These are phyloP conservation scores for Trichophyton simii DNA, from an alignment of 2,329 filamentous ascomycete genomes.

Conservation along the genomic window DNA sequence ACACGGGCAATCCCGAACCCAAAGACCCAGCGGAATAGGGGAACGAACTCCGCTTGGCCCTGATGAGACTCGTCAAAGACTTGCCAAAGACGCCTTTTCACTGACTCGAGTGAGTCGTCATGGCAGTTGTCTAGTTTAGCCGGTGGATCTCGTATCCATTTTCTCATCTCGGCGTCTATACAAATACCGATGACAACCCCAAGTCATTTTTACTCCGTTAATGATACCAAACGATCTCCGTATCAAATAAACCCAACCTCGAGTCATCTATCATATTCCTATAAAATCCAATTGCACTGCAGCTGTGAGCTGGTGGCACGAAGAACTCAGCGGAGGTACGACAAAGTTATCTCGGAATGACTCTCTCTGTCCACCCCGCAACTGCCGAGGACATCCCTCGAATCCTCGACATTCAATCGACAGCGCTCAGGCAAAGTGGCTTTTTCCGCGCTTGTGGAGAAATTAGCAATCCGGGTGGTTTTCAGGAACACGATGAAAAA, in stretches of 20 bases:
- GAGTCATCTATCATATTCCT: neutral
- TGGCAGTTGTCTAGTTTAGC: neutral
- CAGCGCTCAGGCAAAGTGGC: conserved; percentile 3
- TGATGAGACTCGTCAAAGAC: neutral
- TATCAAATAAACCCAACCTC: neutral
- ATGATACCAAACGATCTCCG: neutral
- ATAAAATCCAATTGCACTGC: neutral
- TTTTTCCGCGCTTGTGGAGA: conserved; percentile 10
- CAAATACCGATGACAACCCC: neutral
- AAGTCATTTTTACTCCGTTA: neutral
- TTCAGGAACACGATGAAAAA: neutral
- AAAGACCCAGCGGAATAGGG: neutral
- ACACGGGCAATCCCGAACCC: too few species aligned
- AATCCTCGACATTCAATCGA: conserved; percentile 8
- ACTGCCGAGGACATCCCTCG: conserved; percentile 8
- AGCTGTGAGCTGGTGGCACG: neutral
- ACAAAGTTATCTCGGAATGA: conserved; percentile 2
- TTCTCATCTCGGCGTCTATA: neutral
- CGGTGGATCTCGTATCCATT: neutral
- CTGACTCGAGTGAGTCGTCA: neutral
- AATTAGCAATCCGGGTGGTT: conserved; percentile 4
- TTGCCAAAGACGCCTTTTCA: neutral
- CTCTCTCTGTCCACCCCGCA: conserved; percentile 9
- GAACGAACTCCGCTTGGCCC: neutral
- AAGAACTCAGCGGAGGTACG: neutral